Evolutionary conservation across 164 flowering plant genomes (phyloP).

Genomic region (Vitis amurensis): DNA sequence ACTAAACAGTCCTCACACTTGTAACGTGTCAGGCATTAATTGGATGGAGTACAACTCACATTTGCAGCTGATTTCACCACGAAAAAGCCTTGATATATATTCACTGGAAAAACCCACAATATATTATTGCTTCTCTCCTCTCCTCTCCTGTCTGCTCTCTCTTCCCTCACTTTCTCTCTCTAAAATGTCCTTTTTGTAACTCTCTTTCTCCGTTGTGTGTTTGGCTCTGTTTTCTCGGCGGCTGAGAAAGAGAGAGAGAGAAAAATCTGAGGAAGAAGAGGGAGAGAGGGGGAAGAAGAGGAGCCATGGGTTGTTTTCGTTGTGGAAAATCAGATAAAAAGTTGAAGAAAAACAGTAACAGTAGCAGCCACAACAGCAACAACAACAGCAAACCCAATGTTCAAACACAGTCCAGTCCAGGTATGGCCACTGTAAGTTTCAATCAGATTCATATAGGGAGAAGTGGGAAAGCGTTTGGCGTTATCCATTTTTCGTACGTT

Average conservation of each 20-base stretch:
- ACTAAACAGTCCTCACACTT: background rate
- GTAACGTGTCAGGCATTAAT: background rate
- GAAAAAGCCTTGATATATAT: background rate
- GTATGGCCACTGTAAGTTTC: conserved; percentile 9
- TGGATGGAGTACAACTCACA: background rate
- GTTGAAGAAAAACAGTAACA: conserved; percentile 11
- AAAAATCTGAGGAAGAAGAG: conserved; percentile 5
- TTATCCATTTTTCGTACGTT: too few species aligned
- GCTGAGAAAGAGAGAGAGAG: conserved; percentile 21
- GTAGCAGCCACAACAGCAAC: conserved; percentile 1
- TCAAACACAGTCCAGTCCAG: conserved; percentile 21
- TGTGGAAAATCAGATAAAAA: conserved; percentile 25
- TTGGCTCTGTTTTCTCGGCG: background rate
- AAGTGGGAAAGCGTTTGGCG: too few species aligned
- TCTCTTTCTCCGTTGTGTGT: background rate
- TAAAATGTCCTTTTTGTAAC: background rate
- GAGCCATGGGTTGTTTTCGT: conserved; percentile 46
- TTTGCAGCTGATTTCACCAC: background rate
- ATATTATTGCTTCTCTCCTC: conserved; percentile 3
- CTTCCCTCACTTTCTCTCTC: background rate
- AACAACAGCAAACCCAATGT: conserved; percentile 11
- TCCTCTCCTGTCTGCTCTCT: background rate
- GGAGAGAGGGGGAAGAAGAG: conserved; percentile 2
- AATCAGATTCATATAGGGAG: too few species aligned
- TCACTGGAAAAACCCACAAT: background rate